Conservation (phyloP, 768 basidiomycete species). For the Hysterangium stoloniferum region DNA sequence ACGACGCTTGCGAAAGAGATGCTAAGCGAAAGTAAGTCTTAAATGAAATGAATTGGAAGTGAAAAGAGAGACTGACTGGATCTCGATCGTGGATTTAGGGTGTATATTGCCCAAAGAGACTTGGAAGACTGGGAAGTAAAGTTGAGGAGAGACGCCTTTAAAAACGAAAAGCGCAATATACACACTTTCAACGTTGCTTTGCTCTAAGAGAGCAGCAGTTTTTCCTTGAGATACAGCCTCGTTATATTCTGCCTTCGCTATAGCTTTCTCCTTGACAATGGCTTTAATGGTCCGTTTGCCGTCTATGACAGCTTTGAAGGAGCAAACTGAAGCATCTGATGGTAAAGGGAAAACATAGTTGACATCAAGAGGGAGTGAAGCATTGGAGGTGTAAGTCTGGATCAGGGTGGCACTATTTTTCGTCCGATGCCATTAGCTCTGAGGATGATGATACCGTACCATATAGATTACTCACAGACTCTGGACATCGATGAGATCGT, state of each 20-base stretch:
- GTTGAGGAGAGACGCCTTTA: background rate
- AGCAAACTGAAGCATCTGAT: conserved; percentile 43
- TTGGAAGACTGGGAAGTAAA: conserved; percentile 37
- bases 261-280: conserved; percentile 39
- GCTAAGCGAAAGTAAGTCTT: conserved; percentile 20
- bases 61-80: conserved; percentile 30
- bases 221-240: conserved; percentile 34
- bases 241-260: conserved; percentile 34
- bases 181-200: conserved; percentile 46
- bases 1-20: conserved; percentile 27
- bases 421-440: background rate
- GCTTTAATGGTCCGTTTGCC: conserved; percentile 38
- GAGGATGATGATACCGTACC: background rate
- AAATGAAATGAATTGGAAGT: background rate
- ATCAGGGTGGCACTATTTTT: conserved; percentile 2
- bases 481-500: conserved; percentile 6
- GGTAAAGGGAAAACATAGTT: conserved; percentile 55
- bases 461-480: conserved; percentile 1
- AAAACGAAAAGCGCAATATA: background rate
- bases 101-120: conserved; percentile 52
- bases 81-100: conserved; percentile 30
- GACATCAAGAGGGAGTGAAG: conserved; percentile 12
- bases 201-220: conserved; percentile 38
- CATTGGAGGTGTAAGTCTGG: conserved; percentile 13
- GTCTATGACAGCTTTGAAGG: conserved; percentile 40